Percentiles rank a stretch among this genome's conserved stretches.
Evolutionary conservation across 371 early-diverging fungal genomes (phyloP).

Genomic region (Circinella umbellata): DNA sequence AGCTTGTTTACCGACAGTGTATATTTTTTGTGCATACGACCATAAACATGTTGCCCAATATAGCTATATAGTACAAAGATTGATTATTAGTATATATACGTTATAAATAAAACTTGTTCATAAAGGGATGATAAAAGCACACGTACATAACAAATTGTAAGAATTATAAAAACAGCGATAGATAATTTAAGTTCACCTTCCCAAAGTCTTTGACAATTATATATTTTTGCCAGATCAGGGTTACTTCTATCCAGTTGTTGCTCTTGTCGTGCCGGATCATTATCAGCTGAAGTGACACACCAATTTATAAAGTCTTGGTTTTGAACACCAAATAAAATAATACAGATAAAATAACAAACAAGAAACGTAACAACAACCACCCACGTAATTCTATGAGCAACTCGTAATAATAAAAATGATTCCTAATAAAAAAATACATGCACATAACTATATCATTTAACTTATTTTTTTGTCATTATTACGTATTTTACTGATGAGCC

Average conservation of each 20-base stretch:
- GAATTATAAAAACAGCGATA: constrained; percentile 26
- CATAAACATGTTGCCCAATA: constrained; percentile 34
- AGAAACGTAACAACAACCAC: constrained; percentile 22
- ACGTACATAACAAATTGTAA: constrained; percentile 34
- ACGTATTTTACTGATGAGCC: too few species aligned
- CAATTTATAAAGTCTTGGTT: constrained; percentile 29
- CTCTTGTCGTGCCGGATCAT: background rate
- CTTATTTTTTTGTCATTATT: too few species aligned
- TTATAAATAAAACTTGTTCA: too few species aligned
- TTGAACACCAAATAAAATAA: constrained; percentile 36
- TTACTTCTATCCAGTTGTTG: too few species aligned
- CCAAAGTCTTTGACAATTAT: constrained; percentile 37
- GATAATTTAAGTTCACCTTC: constrained; percentile 36
- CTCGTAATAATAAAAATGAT: constrained; percentile 13
- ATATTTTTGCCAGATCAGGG: constrained; percentile 14
- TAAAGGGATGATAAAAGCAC: too few species aligned
- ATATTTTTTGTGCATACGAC: constrained; percentile 29
- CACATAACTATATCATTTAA: too few species aligned
- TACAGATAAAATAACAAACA: constrained; percentile 24
- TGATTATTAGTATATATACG: background rate
- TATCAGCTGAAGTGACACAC: constrained; percentile 29
- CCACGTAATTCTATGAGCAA: constrained; percentile 26
- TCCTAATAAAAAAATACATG: constrained; percentile 13
- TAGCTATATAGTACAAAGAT: constrained; percentile 9
- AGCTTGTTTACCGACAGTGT: constrained; percentile 10